A percentile compares a stretch with the other conserved stretches of the same genome.
phyloP scores from a whole-genome alignment of 1,284 basidiomycete genomes.

The Apiotrichum sp. region DNA sequence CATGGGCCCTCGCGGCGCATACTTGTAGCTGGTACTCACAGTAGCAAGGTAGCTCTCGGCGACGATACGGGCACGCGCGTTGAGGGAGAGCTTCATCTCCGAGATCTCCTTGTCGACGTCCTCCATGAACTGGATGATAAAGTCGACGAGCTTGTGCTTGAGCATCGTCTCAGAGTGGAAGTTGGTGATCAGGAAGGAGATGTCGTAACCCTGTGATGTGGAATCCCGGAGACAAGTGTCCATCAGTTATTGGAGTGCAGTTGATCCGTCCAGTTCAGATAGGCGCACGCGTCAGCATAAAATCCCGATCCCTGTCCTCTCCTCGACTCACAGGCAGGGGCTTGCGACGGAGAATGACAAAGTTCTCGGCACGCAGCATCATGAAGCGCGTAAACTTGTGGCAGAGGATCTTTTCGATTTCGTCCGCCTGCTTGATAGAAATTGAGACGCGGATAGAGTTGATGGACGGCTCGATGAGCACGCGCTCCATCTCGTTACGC shows the following conservation, averaged over 20 bases:
- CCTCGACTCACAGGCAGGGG: conserved; percentile 67
- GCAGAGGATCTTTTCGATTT: conserved; percentile 94
- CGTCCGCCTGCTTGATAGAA: conserved; percentile 98
- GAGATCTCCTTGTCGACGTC: conserved; percentile 66
- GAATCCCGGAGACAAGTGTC: not conserved
- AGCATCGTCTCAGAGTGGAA: conserved; percentile 95
- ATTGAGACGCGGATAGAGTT: conserved; percentile 96
- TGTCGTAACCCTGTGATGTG: conserved; percentile 77
- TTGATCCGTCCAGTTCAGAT: too few species aligned
- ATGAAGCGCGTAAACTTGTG: conserved; percentile 99
- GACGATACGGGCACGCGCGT: conserved; percentile 92
- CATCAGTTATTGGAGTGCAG: too few species aligned
- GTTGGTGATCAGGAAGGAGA: conserved; percentile 98
- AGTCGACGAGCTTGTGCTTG: conserved; percentile 99
- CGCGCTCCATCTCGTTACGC: conserved; percentile 92
- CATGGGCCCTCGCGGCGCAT: too few species aligned
- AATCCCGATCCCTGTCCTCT: too few species aligned
- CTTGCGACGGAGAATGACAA: conserved; percentile 90
- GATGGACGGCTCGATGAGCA: conserved; percentile 92
- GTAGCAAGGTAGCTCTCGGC: conserved; percentile 60
- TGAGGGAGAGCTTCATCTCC: conserved; percentile 66
- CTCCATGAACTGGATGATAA: conserved; percentile 99
- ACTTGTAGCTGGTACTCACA: conserved; percentile 25
- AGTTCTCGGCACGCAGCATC: conserved; percentile 97
- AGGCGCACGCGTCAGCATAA: not conserved